A percentile compares a stretch with the other conserved stretches of the same genome.
Evolutionary conservation across 2,329 filamentous ascomycete genomes (phyloP).

Genomic region (Fusarium xyrophilum): DNA sequence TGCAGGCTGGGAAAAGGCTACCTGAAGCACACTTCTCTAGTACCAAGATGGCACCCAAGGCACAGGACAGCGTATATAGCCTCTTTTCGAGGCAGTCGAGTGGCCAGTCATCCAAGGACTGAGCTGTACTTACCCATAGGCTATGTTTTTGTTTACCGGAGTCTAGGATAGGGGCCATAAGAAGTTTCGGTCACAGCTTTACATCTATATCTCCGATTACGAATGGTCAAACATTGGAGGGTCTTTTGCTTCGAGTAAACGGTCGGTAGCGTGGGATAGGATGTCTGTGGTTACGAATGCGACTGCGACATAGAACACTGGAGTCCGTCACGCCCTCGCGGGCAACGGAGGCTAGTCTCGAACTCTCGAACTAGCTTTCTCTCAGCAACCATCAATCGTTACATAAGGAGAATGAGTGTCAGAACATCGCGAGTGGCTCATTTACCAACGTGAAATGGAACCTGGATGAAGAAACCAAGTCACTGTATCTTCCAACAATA

Average conservation of each 20-base stretch:
- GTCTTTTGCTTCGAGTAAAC: neutral
- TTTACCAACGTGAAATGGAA: neutral
- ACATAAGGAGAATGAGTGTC: neutral
- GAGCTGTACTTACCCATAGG: neutral
- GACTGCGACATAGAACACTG: neutral
- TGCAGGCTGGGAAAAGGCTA: conserved; percentile 76
- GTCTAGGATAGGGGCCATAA: neutral
- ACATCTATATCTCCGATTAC: neutral
- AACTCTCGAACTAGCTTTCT: neutral
- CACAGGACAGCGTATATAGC: conserved; percentile 70
- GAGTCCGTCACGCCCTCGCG: neutral
- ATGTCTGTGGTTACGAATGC: neutral
- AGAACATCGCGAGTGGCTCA: neutral
- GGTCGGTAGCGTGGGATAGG: neutral
- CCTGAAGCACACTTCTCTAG: conserved; percentile 75
- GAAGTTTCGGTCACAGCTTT: neutral
- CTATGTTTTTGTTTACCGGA: neutral
- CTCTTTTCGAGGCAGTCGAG: conserved; percentile 47
- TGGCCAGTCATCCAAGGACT: conserved; percentile 7
- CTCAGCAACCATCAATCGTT: neutral
- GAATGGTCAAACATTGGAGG: neutral
- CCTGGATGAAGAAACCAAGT: neutral
- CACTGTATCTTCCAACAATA: neutral
- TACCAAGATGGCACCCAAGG: conserved; percentile 65
- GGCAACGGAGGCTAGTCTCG: neutral